A percentile compares a stretch with the other conserved stretches of the same genome.
Evolutionary conservation across 164 flowering plant species (phyloP).

Genomic region (Liquidambar formosana): DNA sequence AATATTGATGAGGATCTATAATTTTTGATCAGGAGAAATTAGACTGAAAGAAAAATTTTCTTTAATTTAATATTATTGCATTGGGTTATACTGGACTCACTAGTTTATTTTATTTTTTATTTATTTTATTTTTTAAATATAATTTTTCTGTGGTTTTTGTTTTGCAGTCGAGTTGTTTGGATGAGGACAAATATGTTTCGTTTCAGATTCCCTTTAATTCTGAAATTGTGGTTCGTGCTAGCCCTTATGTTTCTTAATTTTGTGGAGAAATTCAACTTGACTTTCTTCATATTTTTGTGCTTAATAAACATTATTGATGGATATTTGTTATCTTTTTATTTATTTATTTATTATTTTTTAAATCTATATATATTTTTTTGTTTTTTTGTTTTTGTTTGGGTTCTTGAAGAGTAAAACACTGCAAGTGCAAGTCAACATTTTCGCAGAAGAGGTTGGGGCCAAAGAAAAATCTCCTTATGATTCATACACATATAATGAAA

Average conservation of each 20-base stretch:
- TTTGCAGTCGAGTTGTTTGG: conserved; percentile 40
- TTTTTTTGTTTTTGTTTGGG: conserved; percentile 5
- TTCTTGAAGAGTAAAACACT: conserved; percentile 19
- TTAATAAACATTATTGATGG: not conserved
- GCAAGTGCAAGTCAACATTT: conserved; percentile 45
- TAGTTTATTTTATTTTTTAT: not conserved
- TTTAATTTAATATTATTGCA: too few relatives aligned
- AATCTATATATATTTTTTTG: not conserved
- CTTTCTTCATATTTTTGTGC: too few relatives aligned
- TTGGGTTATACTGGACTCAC: not conserved
- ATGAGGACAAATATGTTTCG: conserved; percentile 37
- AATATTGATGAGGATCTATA: too few relatives aligned
- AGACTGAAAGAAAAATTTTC: too few relatives aligned
- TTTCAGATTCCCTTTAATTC: conserved; percentile 40
- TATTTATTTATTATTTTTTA: too few relatives aligned
- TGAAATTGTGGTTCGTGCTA: conserved; percentile 41
- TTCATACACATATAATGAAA: conserved; percentile 40
- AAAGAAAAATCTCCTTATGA: conserved; percentile 61
- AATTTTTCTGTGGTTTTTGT: not conserved
- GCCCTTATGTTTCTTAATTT: conserved; percentile 1
- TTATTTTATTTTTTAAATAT: not conserved
- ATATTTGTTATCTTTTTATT: conserved; percentile 2
- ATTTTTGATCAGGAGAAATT: too few relatives aligned
- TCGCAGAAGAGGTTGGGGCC: conserved; percentile 63
- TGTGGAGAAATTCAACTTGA: not conserved